phyloP scores from a whole-genome alignment of 2,329 filamentous ascomycete species.

The Colletotrichum sp. region DNA sequence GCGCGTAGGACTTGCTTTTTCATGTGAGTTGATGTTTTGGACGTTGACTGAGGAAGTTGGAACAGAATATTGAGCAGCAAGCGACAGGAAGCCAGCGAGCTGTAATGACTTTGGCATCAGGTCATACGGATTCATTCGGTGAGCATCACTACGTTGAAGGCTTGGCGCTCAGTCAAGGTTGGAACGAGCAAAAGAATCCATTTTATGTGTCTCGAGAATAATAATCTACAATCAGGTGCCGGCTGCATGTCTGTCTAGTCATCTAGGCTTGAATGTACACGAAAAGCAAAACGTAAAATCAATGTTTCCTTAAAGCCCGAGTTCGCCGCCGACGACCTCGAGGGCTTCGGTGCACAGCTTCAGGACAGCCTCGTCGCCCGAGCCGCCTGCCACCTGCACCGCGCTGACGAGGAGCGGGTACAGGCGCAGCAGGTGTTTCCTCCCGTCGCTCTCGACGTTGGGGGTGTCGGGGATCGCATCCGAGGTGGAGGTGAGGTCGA shows the following conservation, averaged over 20 bases:
- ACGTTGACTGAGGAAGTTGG: neutral
- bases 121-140: neutral
- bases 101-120: neutral
- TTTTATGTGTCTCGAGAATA: neutral
- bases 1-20: neutral
- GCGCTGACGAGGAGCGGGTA: constrained; percentile 79
- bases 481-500: constrained; percentile 71
- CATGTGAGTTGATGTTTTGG: neutral
- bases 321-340: constrained; percentile 64
- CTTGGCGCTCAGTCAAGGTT: neutral
- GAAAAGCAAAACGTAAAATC: neutral
- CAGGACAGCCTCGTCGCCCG: constrained; percentile 66
- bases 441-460: constrained; percentile 59
- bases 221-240: neutral
- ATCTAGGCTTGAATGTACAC: neutral
- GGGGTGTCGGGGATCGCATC: constrained; percentile 67
- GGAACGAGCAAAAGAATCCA: neutral
- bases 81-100: neutral
- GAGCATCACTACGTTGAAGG: neutral
- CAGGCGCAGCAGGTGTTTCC: constrained; percentile 79
- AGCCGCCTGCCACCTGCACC: constrained; percentile 58
- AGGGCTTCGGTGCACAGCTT: constrained; percentile 63
- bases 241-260: neutral
- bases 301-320: constrained; percentile 38
- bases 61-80: neutral